These are phyloP conservation scores for Pelargonium citronellum DNA, from an alignment of 441 rosid species.

Conservation along the genomic window DNA sequence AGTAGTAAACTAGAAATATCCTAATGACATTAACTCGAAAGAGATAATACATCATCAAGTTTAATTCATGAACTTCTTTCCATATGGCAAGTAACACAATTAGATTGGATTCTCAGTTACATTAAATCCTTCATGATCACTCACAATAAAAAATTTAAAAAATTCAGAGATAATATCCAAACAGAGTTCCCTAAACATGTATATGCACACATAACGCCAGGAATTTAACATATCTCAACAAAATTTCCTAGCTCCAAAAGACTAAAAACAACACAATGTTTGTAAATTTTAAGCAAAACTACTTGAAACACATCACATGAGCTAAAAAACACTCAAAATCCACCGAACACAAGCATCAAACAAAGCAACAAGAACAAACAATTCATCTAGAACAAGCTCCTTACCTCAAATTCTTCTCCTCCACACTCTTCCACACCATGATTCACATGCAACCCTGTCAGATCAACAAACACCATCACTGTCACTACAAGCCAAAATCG, in stretches of 20 bases:
- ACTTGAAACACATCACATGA: background rate
- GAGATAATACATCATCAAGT: too few relatives aligned
- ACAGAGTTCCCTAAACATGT: too few relatives aligned
- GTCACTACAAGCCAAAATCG: slow-evolving; percentile 1
- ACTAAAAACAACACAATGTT: background rate
- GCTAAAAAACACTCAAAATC: background rate
- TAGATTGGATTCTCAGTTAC: background rate
- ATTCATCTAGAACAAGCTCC: slow-evolving; percentile 16
- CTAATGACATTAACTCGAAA: too few relatives aligned
- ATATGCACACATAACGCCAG: too few relatives aligned
- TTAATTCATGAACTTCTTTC: too few relatives aligned
- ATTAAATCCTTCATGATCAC: background rate
- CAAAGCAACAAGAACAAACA: background rate
- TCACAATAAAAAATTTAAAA: background rate
- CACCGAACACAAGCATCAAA: background rate
- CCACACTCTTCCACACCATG: slow-evolving; percentile 29
- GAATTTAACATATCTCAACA: background rate
- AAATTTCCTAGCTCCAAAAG: background rate
- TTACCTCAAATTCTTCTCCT: slow-evolving; percentile 33
- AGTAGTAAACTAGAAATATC: too few relatives aligned
- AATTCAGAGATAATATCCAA: too few relatives aligned
- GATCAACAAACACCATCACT: slow-evolving; percentile 24
- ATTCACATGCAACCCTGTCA: slow-evolving; percentile 45
- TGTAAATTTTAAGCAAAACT: background rate
- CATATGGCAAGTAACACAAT: background rate